These are phyloP conservation scores for Sugiyamaella novakii DNA, from an alignment of 1,139 yeast species.

Conservation along the genomic window DNA sequence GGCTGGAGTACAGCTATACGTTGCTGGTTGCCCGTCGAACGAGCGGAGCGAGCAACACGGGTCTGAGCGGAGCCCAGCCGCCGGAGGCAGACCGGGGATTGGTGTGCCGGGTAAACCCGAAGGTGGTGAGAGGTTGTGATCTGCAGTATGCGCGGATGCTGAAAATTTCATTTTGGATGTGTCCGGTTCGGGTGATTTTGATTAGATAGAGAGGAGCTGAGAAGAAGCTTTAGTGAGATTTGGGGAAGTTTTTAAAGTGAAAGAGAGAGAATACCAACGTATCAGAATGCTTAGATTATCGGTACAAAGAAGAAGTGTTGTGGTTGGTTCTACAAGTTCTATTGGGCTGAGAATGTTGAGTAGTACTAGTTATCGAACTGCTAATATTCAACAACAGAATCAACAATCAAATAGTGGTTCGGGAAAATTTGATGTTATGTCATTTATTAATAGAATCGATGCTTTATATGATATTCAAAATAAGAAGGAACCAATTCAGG, in stretches of 20 bases:
- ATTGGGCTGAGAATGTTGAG: constrained; percentile 6
- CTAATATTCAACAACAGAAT: constrained; percentile 1
- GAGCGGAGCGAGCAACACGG: too few relatives aligned
- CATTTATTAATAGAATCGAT: constrained; percentile 36
- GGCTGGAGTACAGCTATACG: too few relatives aligned
- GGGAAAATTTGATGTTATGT: constrained; percentile 32
- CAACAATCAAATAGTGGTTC: not conserved
- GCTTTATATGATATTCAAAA: constrained; percentile 34
- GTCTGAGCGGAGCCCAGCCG: too few relatives aligned
- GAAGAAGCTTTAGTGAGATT: too few relatives aligned
- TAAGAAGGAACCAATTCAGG: constrained; percentile 23
- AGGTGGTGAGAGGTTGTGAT: not conserved
- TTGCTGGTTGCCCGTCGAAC: too few relatives aligned
- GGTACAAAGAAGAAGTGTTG: not conserved
- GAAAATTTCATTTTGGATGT: constrained; percentile 6
- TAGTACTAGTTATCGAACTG: not conserved
- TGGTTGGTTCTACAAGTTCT: not conserved
- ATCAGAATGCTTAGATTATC: constrained; percentile 14
- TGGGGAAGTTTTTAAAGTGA: too few relatives aligned
- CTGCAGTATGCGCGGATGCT: not conserved
- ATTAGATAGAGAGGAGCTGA: too few relatives aligned
- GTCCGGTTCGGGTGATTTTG: constrained; percentile 3
- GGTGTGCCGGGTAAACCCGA: constrained; percentile 9
- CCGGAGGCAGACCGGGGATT: too few relatives aligned
- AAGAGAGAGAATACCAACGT: not conserved